A percentile compares a stretch with the other conserved stretches of the same genome.
phyloP scores from a whole-genome alignment of 345 rosid species.

The Cardamine resedifolia region DNA sequence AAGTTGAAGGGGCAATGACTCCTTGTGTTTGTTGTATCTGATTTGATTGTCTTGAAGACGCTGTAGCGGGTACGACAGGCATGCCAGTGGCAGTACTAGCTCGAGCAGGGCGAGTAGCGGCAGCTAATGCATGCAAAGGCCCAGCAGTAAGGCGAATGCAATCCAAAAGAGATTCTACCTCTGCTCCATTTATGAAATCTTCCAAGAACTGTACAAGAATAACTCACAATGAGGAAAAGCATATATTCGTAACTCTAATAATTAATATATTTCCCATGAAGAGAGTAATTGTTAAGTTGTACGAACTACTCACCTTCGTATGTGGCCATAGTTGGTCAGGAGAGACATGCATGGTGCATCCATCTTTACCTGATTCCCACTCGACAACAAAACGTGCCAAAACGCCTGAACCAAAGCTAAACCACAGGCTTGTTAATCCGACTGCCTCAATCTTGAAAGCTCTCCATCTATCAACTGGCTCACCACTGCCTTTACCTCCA shows the following conservation, averaged over 20 bases:
- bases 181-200: constrained; percentile 93
- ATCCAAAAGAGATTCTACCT: constrained; percentile 94
- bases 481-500: constrained; percentile 65
- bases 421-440: constrained; percentile 95
- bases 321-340: constrained; percentile 99
- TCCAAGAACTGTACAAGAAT: constrained; percentile 65
- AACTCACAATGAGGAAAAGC: constrained; percentile 3
- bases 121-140: constrained; percentile 92
- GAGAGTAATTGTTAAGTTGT: background rate
- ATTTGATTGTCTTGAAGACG: constrained; percentile 67
- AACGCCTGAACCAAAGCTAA: constrained; percentile 87
- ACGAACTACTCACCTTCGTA: constrained; percentile 62
- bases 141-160: constrained; percentile 98
- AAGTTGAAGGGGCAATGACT: constrained; percentile 43
- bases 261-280: constrained; percentile 1
- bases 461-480: constrained; percentile 77
- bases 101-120: constrained; percentile 98
- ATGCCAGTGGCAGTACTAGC: constrained; percentile 70
- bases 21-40: constrained; percentile 62
- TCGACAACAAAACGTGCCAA: constrained; percentile 97
- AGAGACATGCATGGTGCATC: constrained; percentile 99
- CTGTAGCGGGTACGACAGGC: constrained; percentile 51
- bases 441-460: constrained; percentile 95
- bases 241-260: background rate
- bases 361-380: constrained; percentile 97